Base-by-base conservation (phyloP, 75 land plant genomes). In the Sequoiadendron giganteum region DNA sequence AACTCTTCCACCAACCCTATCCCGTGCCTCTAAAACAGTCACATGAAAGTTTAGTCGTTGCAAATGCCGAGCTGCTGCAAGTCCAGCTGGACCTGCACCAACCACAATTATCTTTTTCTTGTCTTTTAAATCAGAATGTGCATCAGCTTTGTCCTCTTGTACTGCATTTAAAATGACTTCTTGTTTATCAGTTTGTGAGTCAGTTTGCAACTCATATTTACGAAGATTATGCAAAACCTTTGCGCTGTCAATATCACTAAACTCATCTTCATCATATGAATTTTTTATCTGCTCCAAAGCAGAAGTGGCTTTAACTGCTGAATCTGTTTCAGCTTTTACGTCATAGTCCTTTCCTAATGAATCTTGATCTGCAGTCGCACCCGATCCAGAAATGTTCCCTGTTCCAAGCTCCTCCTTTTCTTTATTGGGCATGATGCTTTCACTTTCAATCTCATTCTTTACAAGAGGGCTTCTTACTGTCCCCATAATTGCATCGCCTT, bases 61-160 rank as follows among this genome's bases (percentile, higher is more conserved):
- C 90, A 98, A 90, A 92, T 98, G 99, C 47, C 97, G 91, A 25
- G 95, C 99, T 30, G 99, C 99, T 90, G 95, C 90, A 75, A 98
- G 90, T 13, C 99, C 99, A 92, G 99, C 94, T 86, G 99, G 99
- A 36, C 99, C 99, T 85, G 97, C 99, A 80, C 99, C 99, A 38
- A 98, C 85, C 39, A 98, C 91, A 49, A 98, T 92, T 32, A 98
- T 89, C 86, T 85, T 93, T 88, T 93, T 94, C 45, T 84, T 90
- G 39, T 65, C 76, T 16, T 93, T 88, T 40, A 83, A 77, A 87
- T 85, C 92, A 49, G 19, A 61, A 40, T 75, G 43, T 40, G 25
- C 70, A 87, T 85, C 61, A 36, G 19, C 55, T 75, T 32, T 75
- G 81, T 19, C 70, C 85, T 61, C 75, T 82, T 54, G 6, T 86